These are phyloP conservation scores for Colletotrichum karsti DNA, from an alignment of 2,329 filamentous ascomycete genomes.

Conservation along the genomic window DNA sequence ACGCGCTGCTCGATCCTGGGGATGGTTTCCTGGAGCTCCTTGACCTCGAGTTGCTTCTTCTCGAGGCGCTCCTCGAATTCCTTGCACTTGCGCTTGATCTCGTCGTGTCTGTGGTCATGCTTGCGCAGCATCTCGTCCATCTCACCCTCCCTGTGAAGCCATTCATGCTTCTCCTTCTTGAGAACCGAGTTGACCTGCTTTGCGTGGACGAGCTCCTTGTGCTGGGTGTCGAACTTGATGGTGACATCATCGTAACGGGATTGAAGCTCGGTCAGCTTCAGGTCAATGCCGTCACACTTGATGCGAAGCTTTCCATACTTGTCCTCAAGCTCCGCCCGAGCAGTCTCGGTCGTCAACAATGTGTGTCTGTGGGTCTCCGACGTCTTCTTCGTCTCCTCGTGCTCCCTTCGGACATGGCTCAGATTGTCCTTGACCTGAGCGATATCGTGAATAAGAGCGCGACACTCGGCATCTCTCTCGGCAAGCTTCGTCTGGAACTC, in stretches of 20 bases:
- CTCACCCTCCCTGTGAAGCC: neutral
- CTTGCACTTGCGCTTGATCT: constrained; percentile 18
- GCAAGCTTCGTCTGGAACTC: constrained; percentile 16
- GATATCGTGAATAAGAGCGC: constrained; percentile 1
- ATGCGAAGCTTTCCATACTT: constrained; percentile 5
- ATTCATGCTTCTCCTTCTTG: constrained; percentile 15
- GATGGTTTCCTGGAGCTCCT: constrained; percentile 12
- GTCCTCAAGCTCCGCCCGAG: constrained; percentile 4
- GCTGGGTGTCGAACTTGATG: neutral
- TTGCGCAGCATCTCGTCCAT: constrained; percentile 10
- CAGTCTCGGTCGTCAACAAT: neutral
- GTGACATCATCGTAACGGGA: constrained; percentile 14
- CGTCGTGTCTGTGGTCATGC: constrained; percentile 8
- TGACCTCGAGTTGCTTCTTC: constrained; percentile 17
- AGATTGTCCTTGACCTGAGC: constrained; percentile 2
- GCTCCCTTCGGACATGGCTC: constrained; percentile 7
- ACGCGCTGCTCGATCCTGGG: neutral
- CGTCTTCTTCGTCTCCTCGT: constrained; percentile 17
- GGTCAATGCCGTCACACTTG: constrained; percentile 8
- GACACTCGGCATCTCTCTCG: constrained; percentile 15
- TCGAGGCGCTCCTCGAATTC: constrained; percentile 10
- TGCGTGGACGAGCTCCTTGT: constrained; percentile 10
- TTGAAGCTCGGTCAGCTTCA: constrained; percentile 11
- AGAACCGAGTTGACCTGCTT: neutral
- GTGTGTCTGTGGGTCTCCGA: neutral